phyloP scores from a whole-genome alignment of 2,329 filamentous ascomycete species.

The Hypoxylon rubiginosum region DNA sequence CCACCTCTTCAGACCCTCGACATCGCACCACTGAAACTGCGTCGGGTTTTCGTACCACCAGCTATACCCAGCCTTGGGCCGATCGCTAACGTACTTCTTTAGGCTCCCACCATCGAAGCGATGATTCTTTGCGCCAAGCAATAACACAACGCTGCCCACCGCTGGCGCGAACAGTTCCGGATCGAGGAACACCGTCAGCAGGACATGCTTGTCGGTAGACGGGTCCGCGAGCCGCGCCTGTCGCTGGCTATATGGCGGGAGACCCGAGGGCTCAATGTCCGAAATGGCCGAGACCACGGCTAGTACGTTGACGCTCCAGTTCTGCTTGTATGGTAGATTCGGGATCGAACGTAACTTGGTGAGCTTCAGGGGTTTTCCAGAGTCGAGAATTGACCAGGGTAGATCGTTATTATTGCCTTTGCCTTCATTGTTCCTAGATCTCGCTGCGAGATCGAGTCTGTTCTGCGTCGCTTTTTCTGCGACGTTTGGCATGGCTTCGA shows the following conservation, averaged over 20 bases:
- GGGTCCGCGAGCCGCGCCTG: conserved; percentile 65
- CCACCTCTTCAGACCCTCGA: conserved; percentile 60
- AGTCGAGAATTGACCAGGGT: conserved; percentile 59
- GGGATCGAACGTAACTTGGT: conserved; percentile 65
- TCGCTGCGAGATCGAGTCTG: too few relatives aligned
- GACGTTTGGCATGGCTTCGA: conserved; percentile 56
- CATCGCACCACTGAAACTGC: conserved; percentile 65
- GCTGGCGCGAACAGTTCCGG: conserved; percentile 62
- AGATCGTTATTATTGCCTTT: conserved; percentile 28
- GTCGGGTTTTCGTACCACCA: conserved; percentile 68
- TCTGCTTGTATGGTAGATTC: conserved; percentile 67
- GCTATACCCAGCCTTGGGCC: conserved; percentile 39
- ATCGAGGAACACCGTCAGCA: conserved; percentile 68
- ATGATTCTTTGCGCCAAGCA: conserved; percentile 71
- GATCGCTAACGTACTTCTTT: conserved; percentile 59
- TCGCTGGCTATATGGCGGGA: conserved; percentile 66
- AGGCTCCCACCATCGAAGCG: conserved; percentile 63
- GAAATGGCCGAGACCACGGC: conserved; percentile 64
- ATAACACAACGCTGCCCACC: conserved; percentile 64
- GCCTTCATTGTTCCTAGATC: conserved; percentile 18
- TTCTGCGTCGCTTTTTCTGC: conserved; percentile 36
- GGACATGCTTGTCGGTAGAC: conserved; percentile 65
- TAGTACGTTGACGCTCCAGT: conserved; percentile 70
- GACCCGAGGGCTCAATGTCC: conserved; percentile 61
- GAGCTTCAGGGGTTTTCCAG: conserved; percentile 63